These are phyloP conservation scores for Dothistroma pini DNA, from an alignment of 2,329 filamentous ascomycete genomes.

Conservation along the genomic window DNA sequence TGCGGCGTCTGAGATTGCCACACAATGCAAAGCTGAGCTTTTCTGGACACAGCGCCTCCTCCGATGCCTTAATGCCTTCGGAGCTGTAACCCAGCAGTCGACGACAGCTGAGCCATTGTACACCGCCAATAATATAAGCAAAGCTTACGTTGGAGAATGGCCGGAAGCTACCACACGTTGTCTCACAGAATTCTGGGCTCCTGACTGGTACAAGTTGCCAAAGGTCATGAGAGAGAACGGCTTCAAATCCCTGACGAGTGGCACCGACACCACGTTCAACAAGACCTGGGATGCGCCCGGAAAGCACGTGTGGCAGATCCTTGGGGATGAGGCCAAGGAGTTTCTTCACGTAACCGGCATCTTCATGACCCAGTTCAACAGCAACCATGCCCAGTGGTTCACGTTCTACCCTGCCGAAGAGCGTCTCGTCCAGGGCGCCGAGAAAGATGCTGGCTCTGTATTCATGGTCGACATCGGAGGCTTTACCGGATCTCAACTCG, in stretches of 20 bases:
- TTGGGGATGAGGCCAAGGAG: not conserved
- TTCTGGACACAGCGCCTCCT: slow-evolving; percentile 5
- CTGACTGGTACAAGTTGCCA: slow-evolving; percentile 5
- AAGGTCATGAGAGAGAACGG: slow-evolving; percentile 3
- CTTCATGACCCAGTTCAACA: slow-evolving; percentile 10
- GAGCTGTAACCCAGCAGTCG: slow-evolving; percentile 6
- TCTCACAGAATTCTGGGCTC: slow-evolving; percentile 4
- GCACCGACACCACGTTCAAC: no score
- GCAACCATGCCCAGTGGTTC: slow-evolving; percentile 1
- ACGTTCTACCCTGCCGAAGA: slow-evolving; percentile 2
- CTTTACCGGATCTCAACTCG: slow-evolving; percentile 4
- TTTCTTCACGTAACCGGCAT: not conserved
- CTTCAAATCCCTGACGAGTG: no score
- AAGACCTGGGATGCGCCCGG: no score
- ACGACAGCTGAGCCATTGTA: not conserved
- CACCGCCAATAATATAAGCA: slow-evolving; percentile 1
- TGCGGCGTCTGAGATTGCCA: slow-evolving; percentile 3
- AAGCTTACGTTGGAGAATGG: slow-evolving; percentile 5
- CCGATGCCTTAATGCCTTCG: slow-evolving; percentile 6
- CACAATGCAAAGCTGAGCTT: slow-evolving; percentile 2
- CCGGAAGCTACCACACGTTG: slow-evolving; percentile 1
- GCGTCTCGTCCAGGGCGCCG: slow-evolving; percentile 5
- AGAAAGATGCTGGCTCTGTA: not conserved
- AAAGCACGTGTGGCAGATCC: not conserved
- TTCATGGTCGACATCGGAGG: slow-evolving; percentile 13